Evolutionary conservation across 139 green algal genomes (phyloP), one percentile per base, ranked within the genome.

Genomic region (Picochlorum sp.): DNA sequence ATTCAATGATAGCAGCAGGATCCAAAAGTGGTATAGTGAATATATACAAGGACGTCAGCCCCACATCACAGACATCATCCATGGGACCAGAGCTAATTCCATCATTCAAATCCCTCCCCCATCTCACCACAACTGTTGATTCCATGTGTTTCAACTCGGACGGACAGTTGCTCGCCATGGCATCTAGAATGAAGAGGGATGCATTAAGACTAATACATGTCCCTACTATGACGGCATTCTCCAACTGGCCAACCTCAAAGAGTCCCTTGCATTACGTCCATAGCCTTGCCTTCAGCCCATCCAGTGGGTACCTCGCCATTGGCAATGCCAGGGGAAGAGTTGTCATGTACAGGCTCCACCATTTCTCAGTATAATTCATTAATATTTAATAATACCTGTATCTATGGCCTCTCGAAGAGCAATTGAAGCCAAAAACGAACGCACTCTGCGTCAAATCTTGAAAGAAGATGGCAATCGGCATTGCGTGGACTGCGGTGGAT

Each of bases 181-280:
- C 77, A 3, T 95, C 84, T 3, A 78, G 83, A 30, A 78, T 94
- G 79, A 89, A 90, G 77, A 83, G 78, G 21, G 88, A 97, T 49
- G 63, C 89, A 13, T 77, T 98, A 72, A 78, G 90, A 0, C 57
- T 98, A 61, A 77, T 96, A 57, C 92, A 98, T 72, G 45, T 95
- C 21, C 81, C 87, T 5, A 82, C 76, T 10, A 49, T 77, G 31
- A 95, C 85, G 16, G 88, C 94, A 8, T 98, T 93, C 60, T 67
- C 73, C 60, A 98, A 98, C 74, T 98, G 90, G 90, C 92, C 92
- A 1, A 95, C 87, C 1, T 72, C 67, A 23, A 74, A 63, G 44
- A 89, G 60, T n/a, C 91, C 91, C 26, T 73, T 98, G 68, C 76
- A 89, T 45, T 94, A 90, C 63, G 86, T 97, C 66, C 87, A 96